Percentiles rank a stretch among this genome's conserved stretches.
phyloP scores from a whole-genome alignment of 257 asterid species.

The Nicotiana tabacum region DNA sequence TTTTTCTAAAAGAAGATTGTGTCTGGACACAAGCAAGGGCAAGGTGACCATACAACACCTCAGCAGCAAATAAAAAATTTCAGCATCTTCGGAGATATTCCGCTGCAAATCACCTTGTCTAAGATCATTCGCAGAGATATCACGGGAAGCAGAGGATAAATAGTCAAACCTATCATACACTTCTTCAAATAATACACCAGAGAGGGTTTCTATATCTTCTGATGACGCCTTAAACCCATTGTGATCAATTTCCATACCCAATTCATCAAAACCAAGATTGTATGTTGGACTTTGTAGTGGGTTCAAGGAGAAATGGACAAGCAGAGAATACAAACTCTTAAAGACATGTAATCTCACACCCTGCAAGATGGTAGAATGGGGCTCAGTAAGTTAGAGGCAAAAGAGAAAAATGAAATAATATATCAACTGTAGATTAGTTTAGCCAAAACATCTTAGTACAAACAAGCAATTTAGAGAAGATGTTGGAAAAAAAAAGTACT shows the following conservation, averaged over 20 bases:
- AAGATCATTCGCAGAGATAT: slow-evolving; percentile 23
- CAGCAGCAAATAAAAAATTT: slow-evolving; percentile 44
- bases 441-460: background rate
- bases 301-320: slow-evolving; percentile 35
- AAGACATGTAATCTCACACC: slow-evolving; percentile 41
- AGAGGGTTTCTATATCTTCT: slow-evolving; percentile 38
- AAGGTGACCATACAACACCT: slow-evolving; percentile 69
- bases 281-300: slow-evolving; percentile 22
- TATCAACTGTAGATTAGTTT: background rate
- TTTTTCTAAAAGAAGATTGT: slow-evolving; percentile 37
- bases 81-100: slow-evolving; percentile 27
- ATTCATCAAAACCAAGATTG: slow-evolving; percentile 23
- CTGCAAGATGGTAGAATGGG: slow-evolving; percentile 29
- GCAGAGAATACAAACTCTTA: slow-evolving; percentile 52
- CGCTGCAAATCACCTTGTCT: slow-evolving; percentile 24
- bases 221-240: slow-evolving; percentile 27
- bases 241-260: slow-evolving; percentile 29
- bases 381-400: background rate
- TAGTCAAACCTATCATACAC: slow-evolving; percentile 42
- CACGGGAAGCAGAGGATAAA: slow-evolving; percentile 31
- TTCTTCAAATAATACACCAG: slow-evolving; percentile 43
- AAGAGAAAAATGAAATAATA: background rate
- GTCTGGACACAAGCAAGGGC: slow-evolving; percentile 32
- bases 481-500: background rate
- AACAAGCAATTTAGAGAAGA: background rate